Conservation (phyloP, 2,329 filamentous ascomycete species). For the Kalmusia sp. region DNA sequence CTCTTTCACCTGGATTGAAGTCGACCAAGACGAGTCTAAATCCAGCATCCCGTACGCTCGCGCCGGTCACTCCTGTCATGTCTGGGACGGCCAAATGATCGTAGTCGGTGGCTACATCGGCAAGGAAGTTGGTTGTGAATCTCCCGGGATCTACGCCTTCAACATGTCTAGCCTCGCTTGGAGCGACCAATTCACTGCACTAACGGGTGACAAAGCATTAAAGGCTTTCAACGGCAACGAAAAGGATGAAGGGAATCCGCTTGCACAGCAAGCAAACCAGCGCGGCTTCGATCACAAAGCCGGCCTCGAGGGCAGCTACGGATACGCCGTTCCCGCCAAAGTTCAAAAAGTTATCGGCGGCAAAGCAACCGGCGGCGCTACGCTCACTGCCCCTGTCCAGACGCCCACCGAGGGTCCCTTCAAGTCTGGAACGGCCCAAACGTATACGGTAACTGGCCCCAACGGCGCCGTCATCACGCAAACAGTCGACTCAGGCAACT, state of each 20-base stretch:
- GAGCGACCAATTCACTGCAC: constrained; percentile 73
- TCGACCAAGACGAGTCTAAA: constrained; percentile 55
- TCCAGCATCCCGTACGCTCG: constrained; percentile 63
- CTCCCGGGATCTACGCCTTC: constrained; percentile 75
- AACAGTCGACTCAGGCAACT: constrained; percentile 37
- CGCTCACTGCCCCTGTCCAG: constrained; percentile 67
- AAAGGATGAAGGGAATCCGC: constrained; percentile 48
- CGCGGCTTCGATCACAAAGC: constrained; percentile 58
- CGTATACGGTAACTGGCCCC: constrained; percentile 67
- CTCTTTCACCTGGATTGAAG: constrained; percentile 79
- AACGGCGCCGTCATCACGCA: constrained; percentile 51
- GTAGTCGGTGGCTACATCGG: constrained; percentile 75
- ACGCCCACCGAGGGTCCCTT: constrained; percentile 73
- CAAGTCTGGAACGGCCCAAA: constrained; percentile 71
- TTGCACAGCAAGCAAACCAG: constrained; percentile 62
- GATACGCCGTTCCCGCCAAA: constrained; percentile 73
- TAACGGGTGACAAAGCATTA: constrained; percentile 61
- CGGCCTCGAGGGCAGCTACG: constrained; percentile 65
- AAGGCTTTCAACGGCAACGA: constrained; percentile 39
- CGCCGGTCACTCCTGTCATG: constrained; percentile 77
- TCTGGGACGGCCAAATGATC: constrained; percentile 83
- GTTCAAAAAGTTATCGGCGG: constrained; percentile 74
- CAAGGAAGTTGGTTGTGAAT: constrained; percentile 67
- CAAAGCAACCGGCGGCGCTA: constrained; percentile 70
- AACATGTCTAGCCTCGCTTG: constrained; percentile 75